Evolutionary conservation across 805 yeast genomes (phyloP).

Genomic region (Kockiozyma suomiensis): DNA sequence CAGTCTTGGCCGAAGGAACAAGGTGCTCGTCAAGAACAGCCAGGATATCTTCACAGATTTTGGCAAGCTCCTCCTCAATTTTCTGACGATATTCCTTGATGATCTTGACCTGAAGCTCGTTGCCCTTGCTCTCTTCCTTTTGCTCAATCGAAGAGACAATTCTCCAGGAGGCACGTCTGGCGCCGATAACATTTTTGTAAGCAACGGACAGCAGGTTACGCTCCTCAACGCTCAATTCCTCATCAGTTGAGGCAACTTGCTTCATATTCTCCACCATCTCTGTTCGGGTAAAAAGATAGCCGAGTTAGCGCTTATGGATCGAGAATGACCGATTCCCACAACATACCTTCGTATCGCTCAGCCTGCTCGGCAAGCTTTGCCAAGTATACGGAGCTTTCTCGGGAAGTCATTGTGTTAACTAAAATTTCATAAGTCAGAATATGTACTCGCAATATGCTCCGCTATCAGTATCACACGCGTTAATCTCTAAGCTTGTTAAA

Average conservation of each 20-base stretch:
- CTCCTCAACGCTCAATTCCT: slow-evolving; percentile 95
- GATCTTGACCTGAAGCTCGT: slow-evolving; percentile 82
- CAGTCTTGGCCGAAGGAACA: slow-evolving; percentile 91
- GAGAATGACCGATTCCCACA: background rate
- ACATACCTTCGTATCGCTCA: slow-evolving; percentile 99
- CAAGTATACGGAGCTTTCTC: slow-evolving; percentile 89
- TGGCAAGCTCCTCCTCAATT: slow-evolving; percentile 88
- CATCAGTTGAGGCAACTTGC: slow-evolving; percentile 93
- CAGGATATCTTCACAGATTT: slow-evolving; percentile 92
- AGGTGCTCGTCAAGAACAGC: slow-evolving; percentile 84
- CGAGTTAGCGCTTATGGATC: background rate
- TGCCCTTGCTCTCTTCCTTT: slow-evolving; percentile 95
- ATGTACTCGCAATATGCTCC: background rate
- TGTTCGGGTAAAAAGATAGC: background rate
- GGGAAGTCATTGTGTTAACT: slow-evolving; percentile 21
- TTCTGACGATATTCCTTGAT: slow-evolving; percentile 93
- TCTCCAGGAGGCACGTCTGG: slow-evolving; percentile 99
- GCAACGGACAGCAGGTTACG: slow-evolving; percentile 97
- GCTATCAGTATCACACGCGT: background rate
- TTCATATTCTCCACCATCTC: slow-evolving; percentile 88
- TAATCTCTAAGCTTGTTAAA: no score
- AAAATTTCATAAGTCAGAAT: background rate
- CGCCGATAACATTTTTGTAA: slow-evolving; percentile 97
- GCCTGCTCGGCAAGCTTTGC: slow-evolving; percentile 99
- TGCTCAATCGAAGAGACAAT: slow-evolving; percentile 97